These are phyloP conservation scores for Aspergillus pseudoglaucus DNA, from an alignment of 2,329 filamentous ascomycete species.

Conservation along the genomic window DNA sequence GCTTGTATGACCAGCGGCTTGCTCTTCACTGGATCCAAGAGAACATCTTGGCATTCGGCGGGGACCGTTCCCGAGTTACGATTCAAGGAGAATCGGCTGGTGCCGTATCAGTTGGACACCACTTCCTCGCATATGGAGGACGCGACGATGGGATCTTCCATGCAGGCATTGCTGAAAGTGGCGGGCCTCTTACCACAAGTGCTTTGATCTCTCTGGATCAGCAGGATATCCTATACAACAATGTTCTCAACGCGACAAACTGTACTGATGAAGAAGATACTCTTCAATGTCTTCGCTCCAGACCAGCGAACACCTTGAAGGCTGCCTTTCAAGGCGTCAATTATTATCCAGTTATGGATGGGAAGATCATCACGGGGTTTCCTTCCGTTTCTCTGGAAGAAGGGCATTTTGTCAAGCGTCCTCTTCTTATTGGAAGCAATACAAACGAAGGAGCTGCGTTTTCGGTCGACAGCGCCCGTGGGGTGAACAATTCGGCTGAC, in stretches of 20 bases:
- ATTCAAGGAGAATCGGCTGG: conserved; percentile 13
- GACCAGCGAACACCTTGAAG: conserved; percentile 2
- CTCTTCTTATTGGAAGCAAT: conserved; percentile 7
- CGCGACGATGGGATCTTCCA: conserved; percentile 18
- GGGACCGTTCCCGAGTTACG: conserved; percentile 8
- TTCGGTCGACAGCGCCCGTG: background rate
- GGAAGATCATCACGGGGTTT: conserved; percentile 1
- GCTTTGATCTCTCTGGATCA: conserved; percentile 1
- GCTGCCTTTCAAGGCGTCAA: conserved; percentile 2
- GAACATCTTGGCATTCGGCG: conserved; percentile 12
- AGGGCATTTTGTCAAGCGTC: conserved; percentile 4
- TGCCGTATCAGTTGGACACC: conserved; percentile 11
- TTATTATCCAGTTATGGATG: conserved; percentile 7
- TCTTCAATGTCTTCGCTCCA: conserved; percentile 5
- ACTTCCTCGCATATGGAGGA: conserved; percentile 17
- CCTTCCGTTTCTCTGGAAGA: background rate
- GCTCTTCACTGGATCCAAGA: conserved; percentile 11
- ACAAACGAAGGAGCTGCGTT: conserved; percentile 6
- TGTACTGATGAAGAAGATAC: conserved; percentile 1
- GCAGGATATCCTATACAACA: conserved; percentile 3
- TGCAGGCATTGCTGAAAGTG: conserved; percentile 15
- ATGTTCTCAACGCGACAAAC: conserved; percentile 4
- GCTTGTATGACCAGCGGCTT: conserved; percentile 30
- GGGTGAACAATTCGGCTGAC: conserved; percentile 1
- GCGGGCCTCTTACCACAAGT: conserved; percentile 3